Percentiles rank a stretch among this genome's conserved stretches.
Conservation (phyloP, 371 early-diverging fungal species). For the Mortierella sp. region DNA sequence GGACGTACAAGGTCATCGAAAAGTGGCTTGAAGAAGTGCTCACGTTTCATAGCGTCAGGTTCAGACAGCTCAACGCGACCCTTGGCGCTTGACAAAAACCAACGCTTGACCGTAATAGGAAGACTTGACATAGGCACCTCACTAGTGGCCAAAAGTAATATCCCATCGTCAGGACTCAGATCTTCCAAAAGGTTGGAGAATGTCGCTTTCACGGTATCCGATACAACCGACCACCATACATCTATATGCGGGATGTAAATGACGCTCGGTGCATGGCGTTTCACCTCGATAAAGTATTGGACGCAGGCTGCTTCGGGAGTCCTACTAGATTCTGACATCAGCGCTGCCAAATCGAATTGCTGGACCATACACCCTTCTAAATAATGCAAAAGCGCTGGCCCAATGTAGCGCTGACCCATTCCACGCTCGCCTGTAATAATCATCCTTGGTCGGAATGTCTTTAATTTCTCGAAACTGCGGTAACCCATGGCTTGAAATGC, state of each 20-base stretch:
- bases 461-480: conserved; percentile 48
- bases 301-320: conserved; percentile 64
- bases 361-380: conserved; percentile 65
- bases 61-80: conserved; percentile 25
- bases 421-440: conserved; percentile 65
- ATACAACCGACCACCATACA: conserved; percentile 61
- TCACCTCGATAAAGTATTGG: conserved; percentile 63
- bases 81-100: conserved; percentile 48
- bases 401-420: conserved; percentile 64
- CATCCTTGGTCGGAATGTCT: conserved; percentile 63
- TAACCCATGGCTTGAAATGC: conserved; percentile 50
- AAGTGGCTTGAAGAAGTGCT: conserved; percentile 24
- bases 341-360: conserved; percentile 57
- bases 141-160: conserved; percentile 67
- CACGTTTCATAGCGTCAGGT: conserved; percentile 11
- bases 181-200: conserved; percentile 61
- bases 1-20: conserved; percentile 37
- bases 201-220: conserved; percentile 56
- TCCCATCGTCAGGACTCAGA: conserved; percentile 61
- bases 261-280: conserved; percentile 66
- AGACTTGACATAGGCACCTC: conserved; percentile 57
- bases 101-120: conserved; percentile 41
- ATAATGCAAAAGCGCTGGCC: conserved; percentile 62
- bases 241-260: conserved; percentile 64
- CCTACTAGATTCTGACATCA: conserved; percentile 55